A percentile compares a stretch with the other conserved stretches of the same genome.
Conservation (phyloP, 192 early-diverging fungal species). For the Gryganskiella cystojenkinii region DNA sequence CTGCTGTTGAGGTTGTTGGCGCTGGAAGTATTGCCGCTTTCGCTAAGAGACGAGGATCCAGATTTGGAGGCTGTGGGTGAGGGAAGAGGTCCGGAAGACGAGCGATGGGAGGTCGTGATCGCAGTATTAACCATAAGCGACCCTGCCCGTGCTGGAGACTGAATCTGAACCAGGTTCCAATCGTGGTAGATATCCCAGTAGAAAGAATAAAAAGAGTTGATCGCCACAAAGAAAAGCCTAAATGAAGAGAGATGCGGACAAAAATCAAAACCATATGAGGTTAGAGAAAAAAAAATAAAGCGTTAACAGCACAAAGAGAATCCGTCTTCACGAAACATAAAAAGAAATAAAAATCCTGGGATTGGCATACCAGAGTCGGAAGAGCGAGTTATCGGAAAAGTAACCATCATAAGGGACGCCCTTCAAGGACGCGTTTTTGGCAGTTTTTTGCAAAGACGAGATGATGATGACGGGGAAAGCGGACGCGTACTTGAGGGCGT, state of each 20-base stretch:
- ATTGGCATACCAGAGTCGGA: constrained; percentile 41
- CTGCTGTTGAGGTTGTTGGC: no score
- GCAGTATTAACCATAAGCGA: constrained; percentile 36
- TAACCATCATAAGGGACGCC: constrained; percentile 28
- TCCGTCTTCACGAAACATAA: not conserved
- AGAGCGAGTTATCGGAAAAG: constrained; percentile 42
- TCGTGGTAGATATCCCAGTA: constrained; percentile 97
- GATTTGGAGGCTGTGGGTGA: constrained; percentile 19
- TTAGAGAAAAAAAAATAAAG: not conserved
- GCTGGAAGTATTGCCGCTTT: no score
- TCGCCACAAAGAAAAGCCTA: constrained; percentile 70
- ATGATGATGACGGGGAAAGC: constrained; percentile 81
- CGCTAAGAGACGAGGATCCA: constrained; percentile 1
- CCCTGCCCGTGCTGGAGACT: constrained; percentile 34
- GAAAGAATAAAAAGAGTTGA: constrained; percentile 94
- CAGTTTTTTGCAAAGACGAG: constrained; percentile 61
- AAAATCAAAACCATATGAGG: not conserved
- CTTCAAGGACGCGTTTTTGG: constrained; percentile 33
- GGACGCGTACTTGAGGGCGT: constrained; percentile 93
- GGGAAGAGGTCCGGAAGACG: not conserved
- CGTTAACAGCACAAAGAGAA: not conserved
- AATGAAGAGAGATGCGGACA: not conserved
- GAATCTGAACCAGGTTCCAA: constrained; percentile 75
- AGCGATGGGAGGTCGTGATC: not conserved
- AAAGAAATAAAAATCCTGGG: constrained; percentile 31